A percentile compares a stretch with the other conserved stretches of the same genome.
These are phyloP conservation scores for Talinum fruticosum DNA, from an alignment of 148 eudicot species.

Conservation along the genomic window DNA sequence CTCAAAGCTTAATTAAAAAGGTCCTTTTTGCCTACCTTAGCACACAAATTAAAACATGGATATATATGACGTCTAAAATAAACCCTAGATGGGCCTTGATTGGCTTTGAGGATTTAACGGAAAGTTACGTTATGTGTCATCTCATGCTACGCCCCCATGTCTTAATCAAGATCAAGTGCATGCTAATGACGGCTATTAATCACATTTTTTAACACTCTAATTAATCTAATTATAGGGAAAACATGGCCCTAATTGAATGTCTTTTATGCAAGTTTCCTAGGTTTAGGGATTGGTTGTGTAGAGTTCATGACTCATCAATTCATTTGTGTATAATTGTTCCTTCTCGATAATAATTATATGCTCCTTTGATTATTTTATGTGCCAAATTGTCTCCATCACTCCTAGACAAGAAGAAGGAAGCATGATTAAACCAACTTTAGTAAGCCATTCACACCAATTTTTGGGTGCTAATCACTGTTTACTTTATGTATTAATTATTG, in stretches of 20 bases:
- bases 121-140: constrained; percentile 11
- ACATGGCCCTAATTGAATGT: constrained; percentile 5
- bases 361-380: constrained; percentile 17
- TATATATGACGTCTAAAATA: constrained; percentile 3
- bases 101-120: constrained; percentile 8
- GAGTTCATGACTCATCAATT: constrained; percentile 29
- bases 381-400: constrained; percentile 11
- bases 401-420: constrained; percentile 24
- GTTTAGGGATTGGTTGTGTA: constrained; percentile 20
- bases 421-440: constrained; percentile 10
- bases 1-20: not conserved
- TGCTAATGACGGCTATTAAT: constrained; percentile 27
- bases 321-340: constrained; percentile 2
- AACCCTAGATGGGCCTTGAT: constrained; percentile 1
- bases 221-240: constrained; percentile 2
- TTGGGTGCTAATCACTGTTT: constrained; percentile 24
- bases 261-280: constrained; percentile 11
- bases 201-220: not conserved
- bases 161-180: constrained; percentile 16
- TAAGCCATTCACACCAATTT: constrained; percentile 6
- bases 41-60: constrained; percentile 6
- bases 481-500: not conserved
- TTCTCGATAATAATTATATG: constrained; percentile 20
- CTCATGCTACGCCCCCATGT: constrained; percentile 15
- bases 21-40: constrained; percentile 22